Percentiles rank a stretch among this genome's conserved stretches.
These are phyloP conservation scores for Quillaja saponaria DNA, from an alignment of 306 rosid genomes.

Conservation along the genomic window DNA sequence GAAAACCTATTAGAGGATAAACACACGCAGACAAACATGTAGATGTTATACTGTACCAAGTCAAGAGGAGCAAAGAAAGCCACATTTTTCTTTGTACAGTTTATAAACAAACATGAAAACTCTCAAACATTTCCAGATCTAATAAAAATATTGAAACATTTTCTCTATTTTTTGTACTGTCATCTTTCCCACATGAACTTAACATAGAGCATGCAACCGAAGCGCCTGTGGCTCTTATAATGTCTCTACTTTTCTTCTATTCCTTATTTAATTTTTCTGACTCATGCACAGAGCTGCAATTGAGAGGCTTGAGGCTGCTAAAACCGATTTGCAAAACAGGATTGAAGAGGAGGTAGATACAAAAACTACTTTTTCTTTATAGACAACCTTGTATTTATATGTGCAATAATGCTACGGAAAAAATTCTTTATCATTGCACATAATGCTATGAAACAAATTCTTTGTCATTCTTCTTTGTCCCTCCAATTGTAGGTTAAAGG, in stretches of 20 bases:
- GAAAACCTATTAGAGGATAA: no score
- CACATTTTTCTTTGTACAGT: no score
- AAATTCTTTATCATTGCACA: conserved; percentile 17
- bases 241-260: conserved; percentile 33
- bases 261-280: conserved; percentile 35
- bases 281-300: conserved; percentile 56
- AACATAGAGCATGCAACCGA: conserved; percentile 7
- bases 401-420: conserved; percentile 29
- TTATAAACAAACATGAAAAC: no score
- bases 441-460: conserved; percentile 34
- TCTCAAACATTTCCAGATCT: no score
- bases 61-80: no score
- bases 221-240: conserved; percentile 10
- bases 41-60: no score
- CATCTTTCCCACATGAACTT: neutral
- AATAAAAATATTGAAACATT: no score
- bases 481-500: conserved; percentile 52
- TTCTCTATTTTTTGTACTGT: no score
- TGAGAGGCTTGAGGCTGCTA: conserved; percentile 62
- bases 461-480: neutral
- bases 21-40: no score
- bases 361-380: conserved; percentile 22
- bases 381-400: conserved; percentile 8
- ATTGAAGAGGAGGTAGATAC: conserved; percentile 59
- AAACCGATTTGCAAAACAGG: conserved; percentile 59